Base-by-base conservation (phyloP, 108 stramenopile species). In the Mayamaea pseudoterrestris region DNA sequence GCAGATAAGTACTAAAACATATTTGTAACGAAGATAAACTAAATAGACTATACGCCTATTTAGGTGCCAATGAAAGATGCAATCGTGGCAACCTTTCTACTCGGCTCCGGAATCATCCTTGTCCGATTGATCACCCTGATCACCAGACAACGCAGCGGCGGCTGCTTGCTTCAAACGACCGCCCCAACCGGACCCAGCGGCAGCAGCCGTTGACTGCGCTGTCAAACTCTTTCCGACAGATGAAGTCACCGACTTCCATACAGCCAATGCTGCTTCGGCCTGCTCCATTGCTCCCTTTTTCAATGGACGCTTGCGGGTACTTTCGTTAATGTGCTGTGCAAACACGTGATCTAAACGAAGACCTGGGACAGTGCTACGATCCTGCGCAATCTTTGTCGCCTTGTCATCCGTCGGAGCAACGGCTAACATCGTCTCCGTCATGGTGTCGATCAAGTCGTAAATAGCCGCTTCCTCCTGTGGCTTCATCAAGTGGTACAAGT, bases 401-500 rank as follows among this genome's bases (percentile, higher is more conserved):
- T 73, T 57, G 22, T 72, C 78, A 53, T 82, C 80, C 14, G 60
- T 66, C 44, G 84, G 84, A 34, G 74, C 80, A 27, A 86, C 70
- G 11, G 79, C 83, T 25, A 54, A 43, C 58, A 71, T 40, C 30
- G 64, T 58, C 5, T 53, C 46, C 39, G 60, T 63, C 63, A 65
- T 60, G 28, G 35, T 35, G 12, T 88, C 81, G 1, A 88, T 59
- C 39, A 74, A 60, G 47, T 84, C 83, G 64, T 78, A 82, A 16
- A 90, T 75, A 14, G 48, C 63, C 42, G 71, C 60, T 43, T 90
- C 83, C 12, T 66, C 66, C 1, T 57, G 43, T 0, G 87, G 83
- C 26, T 75, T 69, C 14, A 84, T 71, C 21, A 78, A 55, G 39
- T 90, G 87, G 61, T 73, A 90, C 30, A 90, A 47, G 56, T 90